Evolutionary conservation across 352 stramenopile species (phyloP), one percentile per base, ranked within the genome.

Genomic region (Phytophthora hibernalis): DNA sequence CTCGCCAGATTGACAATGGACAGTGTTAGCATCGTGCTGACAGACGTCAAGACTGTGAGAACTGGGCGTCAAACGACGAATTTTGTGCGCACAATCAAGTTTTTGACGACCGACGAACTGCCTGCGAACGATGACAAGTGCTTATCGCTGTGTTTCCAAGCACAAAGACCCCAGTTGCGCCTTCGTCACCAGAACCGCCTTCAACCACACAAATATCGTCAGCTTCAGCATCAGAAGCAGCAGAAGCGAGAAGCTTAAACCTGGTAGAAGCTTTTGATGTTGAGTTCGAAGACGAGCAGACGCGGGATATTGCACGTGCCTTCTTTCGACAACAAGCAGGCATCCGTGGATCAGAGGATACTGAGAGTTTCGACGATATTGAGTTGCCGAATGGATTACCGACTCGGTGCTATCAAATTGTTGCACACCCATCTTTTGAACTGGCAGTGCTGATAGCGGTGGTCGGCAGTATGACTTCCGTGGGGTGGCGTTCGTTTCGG

Each of bases 51-150:
- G 44, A 83, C 74, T 33, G 80, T 96, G 37, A 75, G 85, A 13
- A 78, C 80, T 6, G 87, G 87, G 12, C 77, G 85, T 0, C 87
- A 96, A 53, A 93, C 81, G 13, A 88, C 81, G 7, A 96, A 91
- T 26, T 86, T 96, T 50, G 77, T 94, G 40, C 79, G 87, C 42
- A 96, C 87, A 3, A 89, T 91, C 62, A 96, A 96, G 67, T 96
- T 92, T 55, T 47, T 96, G 16, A 52, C 64, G 7, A 55, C 68
- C 3, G 66, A 82, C 0, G 66, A 76, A 9, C 64, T 93, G 11
- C 77, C 84, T 0, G 60, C 58, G 5, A 93, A 65, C 50, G 87
- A 95, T 61, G 81, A 90, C n/a, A 76, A 59, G 8, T 92, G 87
- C 43, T 68, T 95, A 8, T 95, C 87, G 31, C 60, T 95, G 21